A percentile compares a stretch with the other conserved stretches of the same genome.
Evolutionary conservation across 805 yeast genomes (phyloP).

Genomic region (Ogataea paradorogensis): DNA sequence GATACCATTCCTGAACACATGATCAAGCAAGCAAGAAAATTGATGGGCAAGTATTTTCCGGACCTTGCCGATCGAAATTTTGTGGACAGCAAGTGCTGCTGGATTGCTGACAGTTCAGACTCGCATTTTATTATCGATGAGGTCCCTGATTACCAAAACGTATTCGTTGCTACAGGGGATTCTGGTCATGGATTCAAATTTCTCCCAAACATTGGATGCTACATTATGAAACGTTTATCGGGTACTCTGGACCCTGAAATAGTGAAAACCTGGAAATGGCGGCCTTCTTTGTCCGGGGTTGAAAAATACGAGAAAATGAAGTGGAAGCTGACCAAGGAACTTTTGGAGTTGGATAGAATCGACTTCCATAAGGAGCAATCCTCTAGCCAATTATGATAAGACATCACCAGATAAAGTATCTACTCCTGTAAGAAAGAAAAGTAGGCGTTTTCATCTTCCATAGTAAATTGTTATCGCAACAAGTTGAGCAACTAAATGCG

Average conservation of each 20-base stretch:
- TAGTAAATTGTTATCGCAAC: no score
- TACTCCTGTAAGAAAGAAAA: neutral
- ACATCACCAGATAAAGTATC: neutral
- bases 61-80: slow-evolving; percentile 35
- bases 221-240: slow-evolving; percentile 35
- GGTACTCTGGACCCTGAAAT: slow-evolving; percentile 26
- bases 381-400: neutral
- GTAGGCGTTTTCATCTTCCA: neutral
- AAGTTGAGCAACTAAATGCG: slow-evolving; percentile 1
- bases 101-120: slow-evolving; percentile 41
- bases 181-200: slow-evolving; percentile 48
- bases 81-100: slow-evolving; percentile 35
- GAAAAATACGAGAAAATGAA: slow-evolving; percentile 6
- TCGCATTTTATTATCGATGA: slow-evolving; percentile 40
- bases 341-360: slow-evolving; percentile 10
- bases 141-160: slow-evolving; percentile 33
- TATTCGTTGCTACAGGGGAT: slow-evolving; percentile 45
- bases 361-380: slow-evolving; percentile 7
- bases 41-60: slow-evolving; percentile 38
- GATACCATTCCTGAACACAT: slow-evolving; percentile 39
- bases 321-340: slow-evolving; percentile 17
- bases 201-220: slow-evolving; percentile 44
- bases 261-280: slow-evolving; percentile 35
- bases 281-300: slow-evolving; percentile 10
- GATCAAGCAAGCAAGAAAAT: slow-evolving; percentile 27